Evolutionary conservation across 805 yeast genomes (phyloP).

Genomic region (Candida palmyrensis): DNA sequence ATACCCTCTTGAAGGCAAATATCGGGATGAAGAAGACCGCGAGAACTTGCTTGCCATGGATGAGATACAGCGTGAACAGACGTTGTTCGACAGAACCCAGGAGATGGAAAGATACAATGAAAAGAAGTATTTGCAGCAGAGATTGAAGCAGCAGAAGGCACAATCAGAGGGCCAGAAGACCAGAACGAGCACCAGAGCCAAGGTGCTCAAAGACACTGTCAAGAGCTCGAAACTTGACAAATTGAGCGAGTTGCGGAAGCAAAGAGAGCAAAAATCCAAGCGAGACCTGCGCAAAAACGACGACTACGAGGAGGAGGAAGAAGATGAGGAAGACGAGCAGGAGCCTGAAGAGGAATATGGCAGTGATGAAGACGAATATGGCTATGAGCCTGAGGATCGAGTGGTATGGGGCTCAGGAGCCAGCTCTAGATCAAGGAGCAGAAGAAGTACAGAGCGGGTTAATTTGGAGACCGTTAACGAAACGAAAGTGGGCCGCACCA

Average conservation of each 20-base stretch:
- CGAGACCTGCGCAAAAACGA: slow-evolving; percentile 29
- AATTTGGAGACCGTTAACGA: slow-evolving; percentile 63
- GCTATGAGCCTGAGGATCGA: slow-evolving; percentile 20
- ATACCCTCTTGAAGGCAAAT: slow-evolving; percentile 90
- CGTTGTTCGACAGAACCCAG: slow-evolving; percentile 87
- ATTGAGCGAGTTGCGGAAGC: slow-evolving; percentile 68
- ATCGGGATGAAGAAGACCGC: slow-evolving; percentile 76
- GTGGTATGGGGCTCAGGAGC: slow-evolving; percentile 33
- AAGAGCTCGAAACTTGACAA: slow-evolving; percentile 44
- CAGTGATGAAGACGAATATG: slow-evolving; percentile 25
- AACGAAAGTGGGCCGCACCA: slow-evolving; percentile 71
- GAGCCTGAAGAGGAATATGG: slow-evolving; percentile 41
- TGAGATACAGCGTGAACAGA: slow-evolving; percentile 88
- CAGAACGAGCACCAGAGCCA: slow-evolving; percentile 34
- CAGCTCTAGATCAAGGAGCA: slow-evolving; percentile 14
- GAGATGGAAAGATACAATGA: slow-evolving; percentile 87
- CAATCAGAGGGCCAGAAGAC: slow-evolving; percentile 21
- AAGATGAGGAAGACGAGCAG: slow-evolving; percentile 39
- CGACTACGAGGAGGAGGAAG: slow-evolving; percentile 34
- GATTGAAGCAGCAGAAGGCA: slow-evolving; percentile 58
- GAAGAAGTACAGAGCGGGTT: slow-evolving; percentile 36
- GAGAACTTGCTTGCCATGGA: slow-evolving; percentile 64
- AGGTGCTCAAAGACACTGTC: slow-evolving; percentile 19
- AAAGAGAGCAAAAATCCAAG: slow-evolving; percentile 60
- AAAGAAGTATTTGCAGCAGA: slow-evolving; percentile 73